These are phyloP conservation scores for Diaporthe citri DNA, from an alignment of 2,329 filamentous ascomycete species.

Conservation along the genomic window DNA sequence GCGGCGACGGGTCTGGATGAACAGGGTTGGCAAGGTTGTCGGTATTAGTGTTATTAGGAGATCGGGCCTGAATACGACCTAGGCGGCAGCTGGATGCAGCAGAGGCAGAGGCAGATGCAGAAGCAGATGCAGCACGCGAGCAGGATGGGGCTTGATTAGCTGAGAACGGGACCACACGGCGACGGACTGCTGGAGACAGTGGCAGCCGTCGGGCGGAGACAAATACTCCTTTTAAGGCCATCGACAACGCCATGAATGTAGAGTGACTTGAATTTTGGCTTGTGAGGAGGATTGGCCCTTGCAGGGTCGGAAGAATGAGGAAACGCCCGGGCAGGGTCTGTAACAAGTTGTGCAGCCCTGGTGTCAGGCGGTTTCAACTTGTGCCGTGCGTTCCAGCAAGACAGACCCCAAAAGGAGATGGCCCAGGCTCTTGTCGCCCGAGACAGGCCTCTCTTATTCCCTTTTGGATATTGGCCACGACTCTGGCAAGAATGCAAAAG, in stretches of 20 bases:
- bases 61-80: slow-evolving; percentile 19
- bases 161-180: slow-evolving; percentile 34
- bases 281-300: neutral
- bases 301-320: slow-evolving; percentile 31
- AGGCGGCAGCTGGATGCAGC: slow-evolving; percentile 27
- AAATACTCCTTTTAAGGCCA: slow-evolving; percentile 35
- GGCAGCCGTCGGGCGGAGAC: slow-evolving; percentile 22
- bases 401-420: slow-evolving; percentile 28
- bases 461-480: slow-evolving; percentile 10
- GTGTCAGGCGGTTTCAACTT: slow-evolving; percentile 35
- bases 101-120: slow-evolving; percentile 12
- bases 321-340: slow-evolving; percentile 31
- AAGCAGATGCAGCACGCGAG: slow-evolving; percentile 31
- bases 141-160: slow-evolving; percentile 30
- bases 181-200: slow-evolving; percentile 22
- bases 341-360: slow-evolving; percentile 27
- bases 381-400: slow-evolving; percentile 27
- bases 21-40: slow-evolving; percentile 32
- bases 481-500: slow-evolving; percentile 25
- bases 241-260: slow-evolving; percentile 36
- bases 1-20: slow-evolving; percentile 38
- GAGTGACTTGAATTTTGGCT: slow-evolving; percentile 16
- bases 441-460: slow-evolving; percentile 14
- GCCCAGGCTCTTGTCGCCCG: neutral
- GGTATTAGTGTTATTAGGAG: slow-evolving; percentile 28